Percentiles rank a stretch among this genome's conserved stretches.
phyloP scores from a whole-genome alignment of 352 stramenopile species.

The Phytophthora boehmeriae region DNA sequence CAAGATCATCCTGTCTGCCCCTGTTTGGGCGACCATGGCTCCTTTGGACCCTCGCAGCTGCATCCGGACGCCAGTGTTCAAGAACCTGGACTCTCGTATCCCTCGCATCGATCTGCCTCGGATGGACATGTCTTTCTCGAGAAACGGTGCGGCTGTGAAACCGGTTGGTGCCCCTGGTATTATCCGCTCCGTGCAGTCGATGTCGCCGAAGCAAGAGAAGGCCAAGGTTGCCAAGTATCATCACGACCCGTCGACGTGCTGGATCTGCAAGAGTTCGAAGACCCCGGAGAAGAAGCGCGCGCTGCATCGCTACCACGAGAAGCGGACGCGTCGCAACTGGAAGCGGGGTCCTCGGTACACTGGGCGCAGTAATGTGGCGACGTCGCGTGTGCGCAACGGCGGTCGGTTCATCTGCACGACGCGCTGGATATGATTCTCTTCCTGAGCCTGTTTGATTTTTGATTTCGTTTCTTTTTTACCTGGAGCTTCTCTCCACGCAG shows the following conservation, averaged over 20 bases:
- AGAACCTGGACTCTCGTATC: slow-evolving; percentile 81
- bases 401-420: slow-evolving; percentile 84
- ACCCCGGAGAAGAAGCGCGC: slow-evolving; percentile 81
- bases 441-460: slow-evolving; percentile 38
- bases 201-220: slow-evolving; percentile 59
- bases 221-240: slow-evolving; percentile 61
- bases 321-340: slow-evolving; percentile 84
- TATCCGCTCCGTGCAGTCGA: slow-evolving; percentile 22
- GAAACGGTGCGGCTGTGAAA: slow-evolving; percentile 26
- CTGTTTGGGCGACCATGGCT: slow-evolving; percentile 55
- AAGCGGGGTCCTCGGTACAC: slow-evolving; percentile 83
- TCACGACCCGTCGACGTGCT: slow-evolving; percentile 80
- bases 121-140: slow-evolving; percentile 68
- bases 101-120: slow-evolving; percentile 66
- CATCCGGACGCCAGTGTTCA: slow-evolving; percentile 80
- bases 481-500: slow-evolving; percentile 42
- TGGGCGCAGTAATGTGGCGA: slow-evolving; percentile 79
- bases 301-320: slow-evolving; percentile 83
- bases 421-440: slow-evolving; percentile 75
- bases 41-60: slow-evolving; percentile 77
- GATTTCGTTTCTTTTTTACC: slow-evolving; percentile 36
- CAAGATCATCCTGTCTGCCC: slow-evolving; percentile 59
- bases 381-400: slow-evolving; percentile 80
- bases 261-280: slow-evolving; percentile 90
- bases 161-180: slow-evolving; percentile 7